A percentile compares a stretch with the other conserved stretches of the same genome.
Evolutionary conservation across 2,329 filamentous ascomycete species (phyloP).

Genomic region (Trichoderma cornu-damae): DNA sequence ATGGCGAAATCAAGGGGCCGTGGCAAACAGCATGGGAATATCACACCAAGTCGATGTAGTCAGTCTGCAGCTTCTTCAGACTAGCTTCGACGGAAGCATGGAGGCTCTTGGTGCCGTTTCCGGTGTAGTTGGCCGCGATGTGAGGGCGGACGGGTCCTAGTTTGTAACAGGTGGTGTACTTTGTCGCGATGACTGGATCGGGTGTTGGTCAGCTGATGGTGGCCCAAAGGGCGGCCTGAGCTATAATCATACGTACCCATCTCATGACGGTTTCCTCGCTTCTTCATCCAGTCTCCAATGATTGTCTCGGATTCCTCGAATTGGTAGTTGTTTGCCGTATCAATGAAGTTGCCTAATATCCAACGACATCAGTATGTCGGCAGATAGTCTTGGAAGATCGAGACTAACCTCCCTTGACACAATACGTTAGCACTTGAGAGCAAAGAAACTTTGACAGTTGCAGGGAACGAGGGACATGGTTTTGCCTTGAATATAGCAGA

Average conservation of each 20-base stretch:
- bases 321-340: slow-evolving; percentile 66
- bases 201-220: background rate
- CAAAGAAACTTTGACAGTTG: background rate
- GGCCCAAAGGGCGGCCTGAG: background rate
- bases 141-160: slow-evolving; percentile 37
- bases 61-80: slow-evolving; percentile 57
- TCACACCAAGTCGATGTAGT: slow-evolving; percentile 61
- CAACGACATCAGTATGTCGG: background rate
- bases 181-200: slow-evolving; percentile 58
- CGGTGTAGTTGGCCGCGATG: slow-evolving; percentile 49
- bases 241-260: slow-evolving; percentile 43
- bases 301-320: slow-evolving; percentile 56
- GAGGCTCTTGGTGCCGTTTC: slow-evolving; percentile 59
- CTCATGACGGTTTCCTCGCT: slow-evolving; percentile 58
- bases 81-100: slow-evolving; percentile 51
- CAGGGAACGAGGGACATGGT: background rate
- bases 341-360: slow-evolving; percentile 65
- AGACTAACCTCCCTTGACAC: slow-evolving; percentile 27
- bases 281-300: slow-evolving; percentile 67
- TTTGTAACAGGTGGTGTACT: slow-evolving; percentile 58
- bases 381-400: too few species aligned
- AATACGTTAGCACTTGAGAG: slow-evolving; percentile 18
- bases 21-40: too few species aligned
- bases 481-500: too few species aligned
- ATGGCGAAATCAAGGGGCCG: background rate